Evolutionary conservation across 2,329 filamentous ascomycete genomes (phyloP), one percentile per base, ranked within the genome.

Genomic region (Trichoderma guizhouense): DNA sequence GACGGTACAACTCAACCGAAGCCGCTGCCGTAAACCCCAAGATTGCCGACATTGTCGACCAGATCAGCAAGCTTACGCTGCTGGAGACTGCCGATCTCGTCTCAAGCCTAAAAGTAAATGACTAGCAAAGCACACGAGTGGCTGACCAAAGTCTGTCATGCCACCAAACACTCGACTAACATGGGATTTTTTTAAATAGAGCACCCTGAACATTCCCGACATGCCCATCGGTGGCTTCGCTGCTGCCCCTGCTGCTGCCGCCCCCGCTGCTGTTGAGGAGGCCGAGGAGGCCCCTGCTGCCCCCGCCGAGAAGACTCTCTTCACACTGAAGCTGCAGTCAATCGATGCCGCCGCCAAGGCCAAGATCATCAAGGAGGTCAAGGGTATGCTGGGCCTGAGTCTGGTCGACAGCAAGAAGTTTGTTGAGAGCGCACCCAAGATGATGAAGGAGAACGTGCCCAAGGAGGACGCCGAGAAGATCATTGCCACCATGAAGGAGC

Each of bases 391-490:
- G 73, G 96, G 96, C 57, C 85, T 99, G 81, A 97, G 93, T 82
- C 88, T 99, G 86, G 97, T 99, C 77, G 96, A 99, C 84, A 97
- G 93, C 86, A 99, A 99, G 92, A 99, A 99, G 88, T 99, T 99
- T 80, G 96, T 99, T 76, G 96, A 99, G 88, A 94, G 93, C 81
- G 95, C 93, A 77, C 96, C 96, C 75, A 99, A 99, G 92, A 86
- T 93, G 83, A 93, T 99, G 93, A 98, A 98, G 91, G 96, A 99
- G 86, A 95, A 93, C 66, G 94, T 99, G 77, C 93, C 95, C 75
- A 99, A 99, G 90, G 96, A 99, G 80, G 97, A 99, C 83, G 94
- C 94, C 8, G 95, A 98, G 89, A 99, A 99, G 91, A 98, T 99
- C 80, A 90, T 99, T 72, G 93, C 93, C 83, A 91, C 93, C 55